These are phyloP conservation scores for Glutinoglossum americanum DNA, from an alignment of 495 filamentous ascomycete species.

Conservation along the genomic window DNA sequence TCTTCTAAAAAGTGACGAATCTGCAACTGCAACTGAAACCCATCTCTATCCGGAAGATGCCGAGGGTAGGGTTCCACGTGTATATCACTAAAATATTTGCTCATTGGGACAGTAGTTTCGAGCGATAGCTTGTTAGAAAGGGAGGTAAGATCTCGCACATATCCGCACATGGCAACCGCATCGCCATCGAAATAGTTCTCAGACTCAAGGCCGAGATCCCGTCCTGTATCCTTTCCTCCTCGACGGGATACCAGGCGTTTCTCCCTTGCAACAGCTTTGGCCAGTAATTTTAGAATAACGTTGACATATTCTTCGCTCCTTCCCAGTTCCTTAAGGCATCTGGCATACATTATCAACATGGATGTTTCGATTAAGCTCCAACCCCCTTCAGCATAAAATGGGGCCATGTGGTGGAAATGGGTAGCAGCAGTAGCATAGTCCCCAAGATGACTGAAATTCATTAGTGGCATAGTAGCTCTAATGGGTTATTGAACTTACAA, in stretches of 20 bases:
- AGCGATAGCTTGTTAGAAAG: slow-evolving; percentile 40
- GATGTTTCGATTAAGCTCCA: slow-evolving; percentile 65
- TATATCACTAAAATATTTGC: slow-evolving; percentile 51
- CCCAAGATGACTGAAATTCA: slow-evolving; percentile 25
- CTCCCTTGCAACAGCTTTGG: slow-evolving; percentile 43
- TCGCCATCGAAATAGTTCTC: slow-evolving; percentile 23
- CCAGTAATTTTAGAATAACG: slow-evolving; percentile 49
- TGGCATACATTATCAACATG: slow-evolving; percentile 69
- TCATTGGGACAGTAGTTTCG: slow-evolving; percentile 42
- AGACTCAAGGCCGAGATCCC: neutral
- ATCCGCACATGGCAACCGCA: slow-evolving; percentile 30
- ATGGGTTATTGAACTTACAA: slow-evolving; percentile 26
- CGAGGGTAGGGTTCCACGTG: slow-evolving; percentile 44
- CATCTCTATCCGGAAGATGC: slow-evolving; percentile 52
- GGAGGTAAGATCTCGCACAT: slow-evolving; percentile 41
- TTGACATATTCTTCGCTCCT: slow-evolving; percentile 62
- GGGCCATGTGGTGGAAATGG: slow-evolving; percentile 62
- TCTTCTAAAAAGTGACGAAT: slow-evolving; percentile 55
- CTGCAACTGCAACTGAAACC: slow-evolving; percentile 49
- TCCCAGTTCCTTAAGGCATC: slow-evolving; percentile 57
- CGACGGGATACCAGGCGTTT: slow-evolving; percentile 8
- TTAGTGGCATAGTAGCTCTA: neutral
- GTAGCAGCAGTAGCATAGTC: slow-evolving; percentile 55
- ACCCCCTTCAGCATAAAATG: slow-evolving; percentile 57
- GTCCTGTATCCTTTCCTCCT: slow-evolving; percentile 7